Evolutionary conservation across 2,329 filamentous ascomycete genomes (phyloP), one percentile per base, ranked within the genome.

Genomic region (Botrytis pseudocinerea): DNA sequence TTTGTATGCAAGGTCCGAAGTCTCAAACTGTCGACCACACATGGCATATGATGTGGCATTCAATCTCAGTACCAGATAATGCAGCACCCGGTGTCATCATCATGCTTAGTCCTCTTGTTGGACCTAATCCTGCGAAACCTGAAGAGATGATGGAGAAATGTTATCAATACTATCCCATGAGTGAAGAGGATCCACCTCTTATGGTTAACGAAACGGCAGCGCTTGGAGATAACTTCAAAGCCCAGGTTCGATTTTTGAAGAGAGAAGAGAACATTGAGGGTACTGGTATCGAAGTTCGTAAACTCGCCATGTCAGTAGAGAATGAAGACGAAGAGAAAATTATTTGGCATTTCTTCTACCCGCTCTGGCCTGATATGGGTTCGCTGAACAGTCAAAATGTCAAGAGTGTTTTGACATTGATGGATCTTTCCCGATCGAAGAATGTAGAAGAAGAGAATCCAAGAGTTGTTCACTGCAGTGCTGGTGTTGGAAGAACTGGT

Each of bases 1-100:
- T 99, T 78, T 96, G 95, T 70, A 98, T 97, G 82, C 94, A 97
- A 83, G 96, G 96, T 0, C 96, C 96, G 9, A 97, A 95, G 79
- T 82, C 86, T 74, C 88, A 89, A 40, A 93, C 92, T 25, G 87
- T 92, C 72, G 89, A 91, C 77, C 94, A 97, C 80, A 93, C 97
- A 76, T 99, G 95, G 93, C 93, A 96, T 80, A 99, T 99, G 96
- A 86, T 98, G 51, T 93, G 93, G 81, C 91, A 97, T 79, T 93
- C 97, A 82, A 69, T 80, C 16, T 74, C 78, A 20, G 76, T 74
- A 32, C 79, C 79, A 20, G 78, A 78, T 69, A 89, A 86, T n/a
- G 82, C 83, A 40, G 90, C 91, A 63, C 89, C 92, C 3, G 94
- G 90, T 1, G 93, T 98, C 73, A 91, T 98, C 70, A 91, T 98